A percentile compares a stretch with the other conserved stretches of the same genome.
These are phyloP conservation scores for Lentinula sp. DNA, from an alignment of 768 basidiomycete species.

Conservation along the genomic window DNA sequence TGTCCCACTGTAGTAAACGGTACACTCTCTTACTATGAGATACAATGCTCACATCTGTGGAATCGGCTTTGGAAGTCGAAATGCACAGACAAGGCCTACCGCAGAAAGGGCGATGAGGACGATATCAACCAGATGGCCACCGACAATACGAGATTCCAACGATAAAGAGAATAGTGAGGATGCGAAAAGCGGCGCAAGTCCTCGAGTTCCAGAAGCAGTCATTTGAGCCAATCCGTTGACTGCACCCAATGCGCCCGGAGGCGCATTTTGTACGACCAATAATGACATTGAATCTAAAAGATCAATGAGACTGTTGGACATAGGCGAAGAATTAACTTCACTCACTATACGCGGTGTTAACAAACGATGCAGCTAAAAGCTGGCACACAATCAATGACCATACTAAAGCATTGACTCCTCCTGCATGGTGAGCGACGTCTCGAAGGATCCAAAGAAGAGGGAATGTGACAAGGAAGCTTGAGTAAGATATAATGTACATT, in stretches of 20 bases:
- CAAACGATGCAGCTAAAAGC: slow-evolving; percentile 19
- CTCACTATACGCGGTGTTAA: slow-evolving; percentile 31
- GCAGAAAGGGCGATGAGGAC: slow-evolving; percentile 10
- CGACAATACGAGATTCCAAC: slow-evolving; percentile 32
- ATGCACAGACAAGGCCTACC: background rate
- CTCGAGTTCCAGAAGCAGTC: slow-evolving; percentile 38
- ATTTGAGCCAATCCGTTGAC: slow-evolving; percentile 54
- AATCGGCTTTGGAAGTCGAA: background rate
- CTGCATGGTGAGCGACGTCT: slow-evolving; percentile 24
- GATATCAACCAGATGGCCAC: slow-evolving; percentile 39
- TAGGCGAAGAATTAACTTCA: background rate
- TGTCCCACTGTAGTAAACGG: no score
- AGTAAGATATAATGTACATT: slow-evolving; percentile 36
- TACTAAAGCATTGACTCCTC: slow-evolving; percentile 25
- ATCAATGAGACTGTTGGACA: background rate
- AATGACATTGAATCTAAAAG: slow-evolving; percentile 41
- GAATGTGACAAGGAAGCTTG: slow-evolving; percentile 18
- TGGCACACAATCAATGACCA: slow-evolving; percentile 26
- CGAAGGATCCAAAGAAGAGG: background rate
- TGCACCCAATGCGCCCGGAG: slow-evolving; percentile 37
- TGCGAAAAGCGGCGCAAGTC: slow-evolving; percentile 48
- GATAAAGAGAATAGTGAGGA: slow-evolving; percentile 56
- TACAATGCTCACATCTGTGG: no score
- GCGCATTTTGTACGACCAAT: slow-evolving; percentile 38
- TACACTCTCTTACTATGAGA: no score